These are phyloP conservation scores for Cyberlindnera amylophila DNA, from an alignment of 805 yeast species.

Conservation along the genomic window DNA sequence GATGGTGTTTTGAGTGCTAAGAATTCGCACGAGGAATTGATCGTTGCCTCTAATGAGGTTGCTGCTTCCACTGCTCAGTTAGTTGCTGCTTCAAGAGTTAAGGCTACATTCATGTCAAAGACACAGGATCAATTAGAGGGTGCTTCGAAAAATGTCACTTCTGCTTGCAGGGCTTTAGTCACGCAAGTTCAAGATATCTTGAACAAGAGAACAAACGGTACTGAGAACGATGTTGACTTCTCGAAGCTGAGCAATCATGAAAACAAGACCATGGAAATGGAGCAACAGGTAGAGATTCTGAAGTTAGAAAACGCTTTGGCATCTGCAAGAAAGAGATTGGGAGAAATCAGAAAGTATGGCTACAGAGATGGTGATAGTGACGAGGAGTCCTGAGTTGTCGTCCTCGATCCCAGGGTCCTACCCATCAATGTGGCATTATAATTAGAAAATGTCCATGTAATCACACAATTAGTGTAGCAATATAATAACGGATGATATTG, in stretches of 20 bases:
- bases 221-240: slow-evolving; percentile 54
- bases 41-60: slow-evolving; percentile 88
- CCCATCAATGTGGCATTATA: too few species aligned
- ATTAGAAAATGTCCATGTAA: too few species aligned
- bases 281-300: slow-evolving; percentile 86
- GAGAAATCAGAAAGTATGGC: slow-evolving; percentile 78
- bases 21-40: slow-evolving; percentile 76
- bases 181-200: slow-evolving; percentile 62
- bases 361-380: slow-evolving; percentile 63
- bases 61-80: slow-evolving; percentile 90
- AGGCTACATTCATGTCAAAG: slow-evolving; percentile 71
- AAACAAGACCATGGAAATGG: slow-evolving; percentile 84
- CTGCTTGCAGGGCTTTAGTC: slow-evolving; percentile 75
- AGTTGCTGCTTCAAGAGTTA: slow-evolving; percentile 87
- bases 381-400: slow-evolving; percentile 33
- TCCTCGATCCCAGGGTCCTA: neutral
- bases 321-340: slow-evolving; percentile 73
- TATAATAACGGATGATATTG: too few species aligned
- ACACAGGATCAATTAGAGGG: slow-evolving; percentile 70
- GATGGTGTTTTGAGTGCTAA: slow-evolving; percentile 68
- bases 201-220: slow-evolving; percentile 29
- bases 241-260: slow-evolving; percentile 69
- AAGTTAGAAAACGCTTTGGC: slow-evolving; percentile 72
- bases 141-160: slow-evolving; percentile 64
- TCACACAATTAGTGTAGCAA: too few species aligned